A percentile compares a stretch with the other conserved stretches of the same genome.
Evolutionary conservation across 139 green algal species (phyloP).

Genomic region (Coelastrella sp.): DNA sequence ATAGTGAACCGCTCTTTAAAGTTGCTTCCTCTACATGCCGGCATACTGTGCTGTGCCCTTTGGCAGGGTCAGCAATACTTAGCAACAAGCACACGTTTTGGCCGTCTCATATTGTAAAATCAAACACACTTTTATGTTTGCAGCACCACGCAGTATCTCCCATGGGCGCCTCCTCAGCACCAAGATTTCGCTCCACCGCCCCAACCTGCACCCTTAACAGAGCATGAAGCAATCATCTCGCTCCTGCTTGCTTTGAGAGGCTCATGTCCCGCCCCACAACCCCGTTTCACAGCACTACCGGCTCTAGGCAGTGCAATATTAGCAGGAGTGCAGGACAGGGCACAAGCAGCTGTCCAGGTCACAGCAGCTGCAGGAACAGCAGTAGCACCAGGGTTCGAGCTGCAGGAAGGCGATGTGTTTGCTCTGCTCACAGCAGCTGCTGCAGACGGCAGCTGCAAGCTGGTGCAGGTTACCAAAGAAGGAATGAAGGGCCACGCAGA

Average conservation of each 20-base stretch:
- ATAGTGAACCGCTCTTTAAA: background rate
- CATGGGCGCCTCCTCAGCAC: background rate
- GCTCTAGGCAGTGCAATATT: conserved; percentile 13
- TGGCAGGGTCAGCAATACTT: background rate
- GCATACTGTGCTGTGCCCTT: background rate
- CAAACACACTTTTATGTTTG: background rate
- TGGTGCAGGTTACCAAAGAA: background rate
- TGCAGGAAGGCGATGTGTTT: background rate
- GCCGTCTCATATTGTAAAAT: too few species aligned
- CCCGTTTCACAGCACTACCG: background rate
- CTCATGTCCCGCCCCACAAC: background rate
- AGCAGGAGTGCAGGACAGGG: background rate
- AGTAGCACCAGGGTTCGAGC: background rate
- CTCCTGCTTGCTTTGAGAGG: conserved; percentile 6
- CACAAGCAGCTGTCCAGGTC: background rate
- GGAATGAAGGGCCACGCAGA: background rate
- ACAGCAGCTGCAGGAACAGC: background rate
- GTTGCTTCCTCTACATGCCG: too few species aligned
- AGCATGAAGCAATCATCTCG: conserved; percentile 33
- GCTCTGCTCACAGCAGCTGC: conserved; percentile 1
- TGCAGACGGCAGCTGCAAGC: conserved; percentile 2
- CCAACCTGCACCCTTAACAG: background rate
- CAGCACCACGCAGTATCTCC: conserved; percentile 4
- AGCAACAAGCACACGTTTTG: too few species aligned
- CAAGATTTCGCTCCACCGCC: background rate